Conservation (phyloP, 495 filamentous ascomycete genomes). For the Penicillium atrosanguineum region DNA sequence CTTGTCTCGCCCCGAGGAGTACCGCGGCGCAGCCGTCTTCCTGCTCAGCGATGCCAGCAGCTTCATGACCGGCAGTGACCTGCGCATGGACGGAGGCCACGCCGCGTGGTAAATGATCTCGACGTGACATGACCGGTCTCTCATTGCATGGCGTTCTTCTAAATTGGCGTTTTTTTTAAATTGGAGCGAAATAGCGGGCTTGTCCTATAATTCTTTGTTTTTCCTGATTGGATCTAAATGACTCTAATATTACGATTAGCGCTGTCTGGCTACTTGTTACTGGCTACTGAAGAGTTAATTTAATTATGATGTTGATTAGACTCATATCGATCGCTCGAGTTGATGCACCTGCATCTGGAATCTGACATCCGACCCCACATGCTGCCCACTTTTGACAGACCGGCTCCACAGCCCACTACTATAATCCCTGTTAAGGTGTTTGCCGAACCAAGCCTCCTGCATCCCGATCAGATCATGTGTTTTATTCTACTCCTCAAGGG, state of each 20-base stretch:
- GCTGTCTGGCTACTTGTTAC: not conserved
- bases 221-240: not conserved
- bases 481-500: not conserved
- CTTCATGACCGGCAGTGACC: constrained; percentile 81
- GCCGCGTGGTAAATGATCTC: constrained; percentile 64
- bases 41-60: constrained; percentile 80
- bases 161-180: not conserved
- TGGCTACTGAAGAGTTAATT: not conserved
- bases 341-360: constrained; percentile 15
- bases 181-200: constrained; percentile 5
- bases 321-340: constrained; percentile 20
- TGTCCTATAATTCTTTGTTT: constrained; percentile 1
- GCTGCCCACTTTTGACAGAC: constrained; percentile 12
- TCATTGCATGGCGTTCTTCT: constrained; percentile 28
- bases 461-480: not conserved
- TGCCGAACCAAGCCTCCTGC: not conserved
- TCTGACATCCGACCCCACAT: constrained; percentile 14
- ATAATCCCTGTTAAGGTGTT: not conserved
- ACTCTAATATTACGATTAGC: not conserved
- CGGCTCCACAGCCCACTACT: constrained; percentile 7
- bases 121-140: constrained; percentile 3
- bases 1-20: constrained; percentile 77
- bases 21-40: constrained; percentile 77
- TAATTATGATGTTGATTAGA: constrained; percentile 18
- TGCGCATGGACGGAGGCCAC: constrained; percentile 82